Base-by-base conservation (phyloP, 2,329 filamentous ascomycete species). In the Cladophialophora psammophila region DNA sequence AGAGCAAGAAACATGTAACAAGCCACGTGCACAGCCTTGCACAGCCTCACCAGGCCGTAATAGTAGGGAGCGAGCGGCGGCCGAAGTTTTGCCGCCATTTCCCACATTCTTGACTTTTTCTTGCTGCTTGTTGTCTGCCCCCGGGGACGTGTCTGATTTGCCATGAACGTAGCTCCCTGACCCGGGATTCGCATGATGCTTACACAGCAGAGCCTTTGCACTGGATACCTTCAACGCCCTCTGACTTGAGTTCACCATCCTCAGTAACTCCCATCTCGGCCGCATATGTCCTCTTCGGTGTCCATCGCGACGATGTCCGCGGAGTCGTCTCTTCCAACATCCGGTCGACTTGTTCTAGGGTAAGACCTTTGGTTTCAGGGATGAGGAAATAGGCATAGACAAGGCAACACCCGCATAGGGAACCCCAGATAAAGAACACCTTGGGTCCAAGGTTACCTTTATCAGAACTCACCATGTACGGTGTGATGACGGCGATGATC, bases 251-350 rank as follows among this genome's bases (percentile, higher is more conserved):
- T n/a, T 65, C 70, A 18, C 69, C 74, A 50, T 78, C 79, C 60
- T 60, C 45, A 84, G 84, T 74, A 8, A 58, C 55, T 71, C 83
- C 81, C 81, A 86, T 85, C 69, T 86, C 79, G 54, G 78, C 76
- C 61, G 90, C 89, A 72, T 91, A 94, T 72, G 91, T 93, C 73
- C 82, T 82, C 75, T 85, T 85, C 45, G 91, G 91, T 79, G 85
- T 87, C 91, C 92, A 95, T 81, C 88, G 89, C 80, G 87, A 83
- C 2, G 91, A 94, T 18, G 86, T 92, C 71, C 91, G 88, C 45
- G 92, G 91, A 26, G 87, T 93, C 45, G 87, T 88, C 87, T 95
- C 91, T 83, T 94, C 91, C 85, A 95, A 88, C 92, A 96, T 95
- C 84, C 88, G 89, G 83, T 93, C 90, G 75, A 93, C 89, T 82